These are phyloP conservation scores for Fusarium dimerum DNA, from an alignment of 2,329 filamentous ascomycete species.

Conservation along the genomic window DNA sequence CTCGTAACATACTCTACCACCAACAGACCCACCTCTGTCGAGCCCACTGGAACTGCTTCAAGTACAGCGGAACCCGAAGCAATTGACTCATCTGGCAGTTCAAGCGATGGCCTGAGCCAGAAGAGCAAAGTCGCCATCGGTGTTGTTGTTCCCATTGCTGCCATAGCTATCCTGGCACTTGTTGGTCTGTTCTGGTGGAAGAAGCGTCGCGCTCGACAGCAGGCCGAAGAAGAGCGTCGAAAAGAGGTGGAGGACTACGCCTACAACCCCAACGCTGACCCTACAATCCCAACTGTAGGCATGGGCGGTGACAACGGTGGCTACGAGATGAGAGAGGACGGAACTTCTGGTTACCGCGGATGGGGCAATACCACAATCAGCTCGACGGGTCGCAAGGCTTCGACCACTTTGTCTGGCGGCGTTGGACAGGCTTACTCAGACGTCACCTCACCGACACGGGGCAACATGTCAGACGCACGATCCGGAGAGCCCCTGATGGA, in stretches of 20 bases:
- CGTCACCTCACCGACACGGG: constrained; percentile 65
- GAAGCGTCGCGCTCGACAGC: constrained; percentile 81
- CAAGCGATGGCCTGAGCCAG: constrained; percentile 45
- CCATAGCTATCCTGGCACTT: constrained; percentile 77
- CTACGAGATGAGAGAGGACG: constrained; percentile 78
- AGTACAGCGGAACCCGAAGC: constrained; percentile 32
- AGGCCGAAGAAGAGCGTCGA: constrained; percentile 81
- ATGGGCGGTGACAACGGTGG: constrained; percentile 47
- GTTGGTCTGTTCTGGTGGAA: constrained; percentile 83
- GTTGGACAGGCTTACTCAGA: constrained; percentile 72
- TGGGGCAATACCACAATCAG: constrained; percentile 81
- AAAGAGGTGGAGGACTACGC: constrained; percentile 98
- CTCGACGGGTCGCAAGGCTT: constrained; percentile 77
- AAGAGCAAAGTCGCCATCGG: constrained; percentile 83
- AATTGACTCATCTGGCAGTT: constrained; percentile 22
- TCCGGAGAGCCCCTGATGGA: constrained; percentile 65
- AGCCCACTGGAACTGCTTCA: constrained; percentile 21
- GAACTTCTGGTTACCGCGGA: constrained; percentile 80
- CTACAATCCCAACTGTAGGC: constrained; percentile 63
- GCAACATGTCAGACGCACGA: constrained; percentile 66
- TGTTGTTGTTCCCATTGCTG: constrained; percentile 89
- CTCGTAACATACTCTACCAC: constrained; percentile 31
- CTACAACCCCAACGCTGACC: constrained; percentile 97
- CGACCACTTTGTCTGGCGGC: constrained; percentile 84
- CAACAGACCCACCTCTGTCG: constrained; percentile 6